phyloP scores from a whole-genome alignment of 495 filamentous ascomycete species.

The Xanthoparmelia taractica region DNA sequence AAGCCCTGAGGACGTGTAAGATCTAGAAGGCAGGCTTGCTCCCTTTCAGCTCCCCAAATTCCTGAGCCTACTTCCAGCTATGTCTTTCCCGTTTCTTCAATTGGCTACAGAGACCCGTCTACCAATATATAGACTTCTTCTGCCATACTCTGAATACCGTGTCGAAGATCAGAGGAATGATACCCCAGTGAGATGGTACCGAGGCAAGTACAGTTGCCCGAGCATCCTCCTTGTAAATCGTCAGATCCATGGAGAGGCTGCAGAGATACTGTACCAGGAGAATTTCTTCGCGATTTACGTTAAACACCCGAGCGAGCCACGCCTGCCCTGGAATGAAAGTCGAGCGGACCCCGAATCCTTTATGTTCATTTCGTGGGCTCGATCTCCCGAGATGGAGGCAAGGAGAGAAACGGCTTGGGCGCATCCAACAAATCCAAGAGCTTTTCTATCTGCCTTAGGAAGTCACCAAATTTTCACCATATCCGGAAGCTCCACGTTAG shows the following conservation, averaged over 20 bases:
- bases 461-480: slow-evolving; percentile 15
- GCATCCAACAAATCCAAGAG: slow-evolving; percentile 14
- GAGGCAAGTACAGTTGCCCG: background rate
- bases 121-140: slow-evolving; percentile 14
- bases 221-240: slow-evolving; percentile 17
- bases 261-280: slow-evolving; percentile 11
- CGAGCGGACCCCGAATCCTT: slow-evolving; percentile 20
- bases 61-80: background rate
- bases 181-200: slow-evolving; percentile 15
- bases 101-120: slow-evolving; percentile 18
- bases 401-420: slow-evolving; percentile 9
- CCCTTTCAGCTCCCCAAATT: background rate
- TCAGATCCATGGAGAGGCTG: slow-evolving; percentile 13
- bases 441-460: slow-evolving; percentile 6
- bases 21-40: background rate
- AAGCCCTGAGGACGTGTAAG: background rate
- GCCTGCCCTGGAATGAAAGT: slow-evolving; percentile 17
- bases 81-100: slow-evolving; percentile 10
- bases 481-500: slow-evolving; percentile 16
- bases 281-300: slow-evolving; percentile 19
- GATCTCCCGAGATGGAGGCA: background rate
- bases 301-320: slow-evolving; percentile 14
- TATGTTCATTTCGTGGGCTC: slow-evolving; percentile 18
- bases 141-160: slow-evolving; percentile 17
- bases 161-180: background rate